phyloP scores from a whole-genome alignment of 2,329 filamentous ascomycete genomes.

The Penicillium paneum region DNA sequence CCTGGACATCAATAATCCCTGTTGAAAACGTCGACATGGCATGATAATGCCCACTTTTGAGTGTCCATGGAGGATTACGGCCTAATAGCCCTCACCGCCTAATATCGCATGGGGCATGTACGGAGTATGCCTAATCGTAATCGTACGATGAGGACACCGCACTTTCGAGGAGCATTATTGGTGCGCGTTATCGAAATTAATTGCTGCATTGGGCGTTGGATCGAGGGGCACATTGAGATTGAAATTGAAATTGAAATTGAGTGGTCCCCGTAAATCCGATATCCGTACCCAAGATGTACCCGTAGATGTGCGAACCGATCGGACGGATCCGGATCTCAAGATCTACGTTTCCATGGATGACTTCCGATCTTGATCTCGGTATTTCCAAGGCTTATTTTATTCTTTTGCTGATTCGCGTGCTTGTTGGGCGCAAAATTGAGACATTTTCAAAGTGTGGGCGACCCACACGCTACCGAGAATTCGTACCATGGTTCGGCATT shows the following conservation, averaged over 20 bases:
- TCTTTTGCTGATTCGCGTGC: background rate
- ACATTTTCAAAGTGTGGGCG: background rate
- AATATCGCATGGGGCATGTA: background rate
- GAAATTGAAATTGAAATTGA: background rate
- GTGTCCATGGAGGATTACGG: background rate
- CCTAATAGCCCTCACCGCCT: background rate
- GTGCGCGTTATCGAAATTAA: background rate
- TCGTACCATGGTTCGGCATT: conserved; percentile 1
- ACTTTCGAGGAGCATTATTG: background rate
- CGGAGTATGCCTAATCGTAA: background rate
- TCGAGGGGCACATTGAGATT: background rate
- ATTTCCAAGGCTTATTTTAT: too few relatives aligned
- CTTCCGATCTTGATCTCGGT: background rate
- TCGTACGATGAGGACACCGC: background rate
- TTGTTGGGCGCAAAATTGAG: background rate
- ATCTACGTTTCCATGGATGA: background rate
- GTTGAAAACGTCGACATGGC: background rate
- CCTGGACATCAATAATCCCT: background rate
- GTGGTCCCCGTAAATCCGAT: background rate
- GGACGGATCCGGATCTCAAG: background rate
- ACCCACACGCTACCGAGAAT: background rate
- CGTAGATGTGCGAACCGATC: background rate
- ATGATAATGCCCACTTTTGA: background rate
- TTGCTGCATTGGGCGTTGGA: background rate
- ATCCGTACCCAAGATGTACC: background rate